These are phyloP conservation scores for Penicillium hordei DNA, from an alignment of 2,329 filamentous ascomycete genomes.

Conservation along the genomic window DNA sequence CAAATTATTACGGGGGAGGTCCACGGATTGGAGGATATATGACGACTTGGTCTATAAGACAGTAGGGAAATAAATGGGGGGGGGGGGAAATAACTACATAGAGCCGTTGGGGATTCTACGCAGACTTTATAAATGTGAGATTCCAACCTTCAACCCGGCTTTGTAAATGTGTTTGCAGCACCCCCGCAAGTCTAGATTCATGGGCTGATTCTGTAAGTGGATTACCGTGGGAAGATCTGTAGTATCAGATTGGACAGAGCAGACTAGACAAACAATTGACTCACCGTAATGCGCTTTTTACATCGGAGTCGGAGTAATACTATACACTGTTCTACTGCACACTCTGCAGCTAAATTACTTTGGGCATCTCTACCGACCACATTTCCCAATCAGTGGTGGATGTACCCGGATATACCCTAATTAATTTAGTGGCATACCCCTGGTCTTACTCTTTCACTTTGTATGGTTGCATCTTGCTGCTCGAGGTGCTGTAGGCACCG, in stretches of 20 bases:
- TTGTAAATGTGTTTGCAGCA: constrained; percentile 24
- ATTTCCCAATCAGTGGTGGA: neutral
- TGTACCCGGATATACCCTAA: too few relatives aligned
- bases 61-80: neutral
- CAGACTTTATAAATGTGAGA: constrained; percentile 4
- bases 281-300: constrained; percentile 10
- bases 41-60: neutral
- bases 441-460: constrained; percentile 1
- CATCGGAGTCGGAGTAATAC: neutral
- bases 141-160: constrained; percentile 16
- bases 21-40: neutral
- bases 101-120: neutral
- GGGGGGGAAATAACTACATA: neutral
- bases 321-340: neutral
- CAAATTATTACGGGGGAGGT: constrained; percentile 19
- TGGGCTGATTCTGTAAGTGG: constrained; percentile 8
- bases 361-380: neutral
- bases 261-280: neutral
- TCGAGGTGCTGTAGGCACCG: neutral
- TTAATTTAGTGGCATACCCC: neutral
- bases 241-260: constrained; percentile 11
- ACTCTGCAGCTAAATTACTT: neutral
- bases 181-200: constrained; percentile 25
- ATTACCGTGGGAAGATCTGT: constrained; percentile 6
- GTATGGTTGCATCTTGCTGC: constrained; percentile 17